Evolutionary conservation across 106 monocot species (phyloP), one percentile per base, ranked within the genome.

Genomic region (Dioscorea alata): DNA sequence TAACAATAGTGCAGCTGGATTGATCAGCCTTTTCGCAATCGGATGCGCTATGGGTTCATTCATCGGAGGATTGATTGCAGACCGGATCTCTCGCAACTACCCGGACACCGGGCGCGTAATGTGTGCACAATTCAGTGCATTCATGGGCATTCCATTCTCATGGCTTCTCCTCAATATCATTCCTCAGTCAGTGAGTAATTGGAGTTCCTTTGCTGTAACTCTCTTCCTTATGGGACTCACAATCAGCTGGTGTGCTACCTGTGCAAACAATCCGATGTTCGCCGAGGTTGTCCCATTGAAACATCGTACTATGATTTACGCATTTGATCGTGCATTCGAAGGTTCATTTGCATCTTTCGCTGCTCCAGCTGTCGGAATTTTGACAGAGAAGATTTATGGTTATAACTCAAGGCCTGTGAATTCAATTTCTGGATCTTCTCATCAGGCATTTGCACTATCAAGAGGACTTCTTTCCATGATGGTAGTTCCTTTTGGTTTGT

Each of bases 211-310:
- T 34, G 97, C 87, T 4, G 51, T 31, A 19, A 89, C 89, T 1
- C 86, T 99, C 58, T 81, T 92, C 66, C 67, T 99, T 50, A 99
- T 99, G 97, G 97, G 97, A 12, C 65, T 87, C 12, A 75, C 87
- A 2, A 92, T 99, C 73, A 99, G 97, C 73, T 99, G 97, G 97
- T 92, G 92, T 48, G 84, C 77, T 21, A 73, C 83, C 18, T 87
- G 92, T 71, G 89, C 89, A 3, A 99, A 99, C 73, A 99, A 99
- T 73, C 97, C 97, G 25, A 92, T 99, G 73, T 99, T 92, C 49
- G 97, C 97, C 2, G 97, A 89, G 76, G 81, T 99, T 0, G 97
- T 99, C 49, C 97, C 92, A 2, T 33, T 68, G 8, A 99, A 81
- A 68, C 92, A 99, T 53, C 75, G 97, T 25, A 99, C 97, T 12